phyloP scores from a whole-genome alignment of 306 rosid species.

The Vachellia pachyceras region DNA sequence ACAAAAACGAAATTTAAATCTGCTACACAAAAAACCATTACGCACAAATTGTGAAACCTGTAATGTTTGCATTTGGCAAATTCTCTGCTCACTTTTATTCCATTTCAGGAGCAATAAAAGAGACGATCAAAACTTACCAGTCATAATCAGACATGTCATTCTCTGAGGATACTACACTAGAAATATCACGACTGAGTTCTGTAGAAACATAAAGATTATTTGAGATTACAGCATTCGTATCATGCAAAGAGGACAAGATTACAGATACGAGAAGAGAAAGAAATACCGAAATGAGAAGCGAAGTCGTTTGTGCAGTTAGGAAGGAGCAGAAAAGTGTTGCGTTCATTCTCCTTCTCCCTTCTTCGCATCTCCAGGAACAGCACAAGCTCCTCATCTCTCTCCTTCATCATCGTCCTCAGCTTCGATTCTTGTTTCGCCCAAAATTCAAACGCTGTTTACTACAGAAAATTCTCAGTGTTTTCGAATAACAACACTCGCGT shows the following conservation, averaged over 20 bases:
- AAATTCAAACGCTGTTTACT: not conserved
- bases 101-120: not conserved
- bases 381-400: not conserved
- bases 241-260: not conserved
- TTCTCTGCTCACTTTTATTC: not conserved
- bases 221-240: not conserved
- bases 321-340: not conserved
- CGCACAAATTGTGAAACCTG: not conserved
- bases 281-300: not conserved
- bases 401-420: not conserved
- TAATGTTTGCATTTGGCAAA: not conserved
- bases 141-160: conserved; percentile 5
- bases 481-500: not conserved
- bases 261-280: not conserved
- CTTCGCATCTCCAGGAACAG: not conserved
- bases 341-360: not conserved
- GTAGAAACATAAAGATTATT: not conserved
- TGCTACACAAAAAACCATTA: not conserved
- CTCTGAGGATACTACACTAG: not conserved
- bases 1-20: not conserved
- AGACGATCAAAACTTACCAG: not conserved
- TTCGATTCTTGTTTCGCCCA: not conserved
- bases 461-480: not conserved
- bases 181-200: not conserved
- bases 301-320: not conserved